Conservation (phyloP, 176 grass and related monocot species). For the Echinochloa phyllopogon region DNA sequence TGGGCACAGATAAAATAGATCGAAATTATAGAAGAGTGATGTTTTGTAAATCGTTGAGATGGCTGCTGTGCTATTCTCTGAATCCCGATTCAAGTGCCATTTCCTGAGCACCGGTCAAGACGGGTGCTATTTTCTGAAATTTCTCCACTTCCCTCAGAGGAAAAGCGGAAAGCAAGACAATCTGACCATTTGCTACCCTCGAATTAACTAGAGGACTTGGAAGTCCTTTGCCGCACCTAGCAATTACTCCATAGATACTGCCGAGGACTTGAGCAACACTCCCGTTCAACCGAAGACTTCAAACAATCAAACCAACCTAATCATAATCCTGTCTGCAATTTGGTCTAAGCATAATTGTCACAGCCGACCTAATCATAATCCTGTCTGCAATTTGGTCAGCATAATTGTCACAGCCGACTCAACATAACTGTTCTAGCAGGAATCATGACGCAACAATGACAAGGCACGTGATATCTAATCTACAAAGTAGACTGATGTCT, state of each 20-base stretch:
- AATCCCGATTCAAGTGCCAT: no score
- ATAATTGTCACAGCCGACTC: neutral
- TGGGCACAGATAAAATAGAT: no score
- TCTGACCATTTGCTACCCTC: neutral
- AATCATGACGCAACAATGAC: neutral
- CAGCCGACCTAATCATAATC: slow-evolving; percentile 12
- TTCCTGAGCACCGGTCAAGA: no score
- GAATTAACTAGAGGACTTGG: neutral
- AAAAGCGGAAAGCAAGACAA: neutral
- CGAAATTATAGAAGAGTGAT: no score
- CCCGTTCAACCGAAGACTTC: slow-evolving; percentile 14
- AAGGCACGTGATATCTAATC: slow-evolving; percentile 24
- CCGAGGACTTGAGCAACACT: neutral
- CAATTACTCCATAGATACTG: slow-evolving; percentile 20
- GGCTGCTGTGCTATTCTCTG: no score
- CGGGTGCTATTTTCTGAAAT: no score
- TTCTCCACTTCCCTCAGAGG: neutral
- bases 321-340: slow-evolving; percentile 8
- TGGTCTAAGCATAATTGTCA: slow-evolving; percentile 11
- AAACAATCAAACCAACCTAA: slow-evolving; percentile 5
- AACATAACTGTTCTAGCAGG: neutral
- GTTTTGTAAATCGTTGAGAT: no score
- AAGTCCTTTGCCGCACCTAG: neutral
- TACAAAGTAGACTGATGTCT: slow-evolving; percentile 2
- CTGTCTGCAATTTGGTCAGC: slow-evolving; percentile 6